Conservation (phyloP, 305 asterid genomes). For the Caryopteris hybrid region DNA sequence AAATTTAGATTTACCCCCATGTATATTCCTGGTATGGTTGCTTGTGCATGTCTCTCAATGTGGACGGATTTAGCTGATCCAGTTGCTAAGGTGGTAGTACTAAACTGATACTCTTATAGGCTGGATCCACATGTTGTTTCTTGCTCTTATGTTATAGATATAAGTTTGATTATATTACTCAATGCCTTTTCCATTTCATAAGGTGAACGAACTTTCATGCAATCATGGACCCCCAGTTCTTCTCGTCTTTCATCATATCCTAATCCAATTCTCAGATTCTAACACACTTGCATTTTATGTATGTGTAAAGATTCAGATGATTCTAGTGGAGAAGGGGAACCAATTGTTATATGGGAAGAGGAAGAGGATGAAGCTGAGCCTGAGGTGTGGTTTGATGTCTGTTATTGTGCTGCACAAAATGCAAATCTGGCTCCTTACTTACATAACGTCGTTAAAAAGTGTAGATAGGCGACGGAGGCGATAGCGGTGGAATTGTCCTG, state of each 20-base stretch:
- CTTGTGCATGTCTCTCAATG: neutral
- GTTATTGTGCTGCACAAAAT: neutral
- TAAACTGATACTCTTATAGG: neutral
- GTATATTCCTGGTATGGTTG: neutral
- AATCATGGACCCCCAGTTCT: neutral
- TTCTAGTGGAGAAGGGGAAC: conserved; percentile 54
- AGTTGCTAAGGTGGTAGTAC: neutral
- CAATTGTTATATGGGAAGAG: conserved; percentile 75
- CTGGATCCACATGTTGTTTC: too few relatives aligned
- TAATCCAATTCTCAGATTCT: neutral
- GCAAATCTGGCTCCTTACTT: neutral
- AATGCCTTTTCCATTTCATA: too few relatives aligned
- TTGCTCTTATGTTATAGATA: too few relatives aligned
- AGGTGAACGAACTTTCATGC: too few relatives aligned
- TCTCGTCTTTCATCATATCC: neutral
- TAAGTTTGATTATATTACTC: too few relatives aligned
- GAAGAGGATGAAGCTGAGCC: conserved; percentile 85
- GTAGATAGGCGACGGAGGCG: conserved; percentile 91
- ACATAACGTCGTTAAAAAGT: neutral
- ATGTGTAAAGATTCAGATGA: conserved; percentile 34
- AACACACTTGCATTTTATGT: conserved; percentile 2
- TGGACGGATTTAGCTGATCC: neutral
- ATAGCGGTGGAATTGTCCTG: conserved; percentile 84
- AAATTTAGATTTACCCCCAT: neutral
- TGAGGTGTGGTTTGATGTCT: conserved; percentile 39